Base-by-base conservation (phyloP, 1,284 basidiomycete species). In the Cryptococcus sp. region DNA sequence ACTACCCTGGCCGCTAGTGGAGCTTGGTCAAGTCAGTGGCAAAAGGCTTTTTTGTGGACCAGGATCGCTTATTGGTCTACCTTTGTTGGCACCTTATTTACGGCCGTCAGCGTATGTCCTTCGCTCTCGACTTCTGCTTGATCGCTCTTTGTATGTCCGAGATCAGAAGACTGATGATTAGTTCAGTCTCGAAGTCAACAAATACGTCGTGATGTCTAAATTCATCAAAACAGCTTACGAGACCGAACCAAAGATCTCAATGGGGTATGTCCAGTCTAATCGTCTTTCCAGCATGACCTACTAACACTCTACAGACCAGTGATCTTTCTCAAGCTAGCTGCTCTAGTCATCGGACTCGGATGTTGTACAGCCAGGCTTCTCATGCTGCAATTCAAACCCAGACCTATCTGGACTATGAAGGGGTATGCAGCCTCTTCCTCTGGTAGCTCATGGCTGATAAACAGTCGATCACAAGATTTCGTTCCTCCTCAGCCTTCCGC, bases 1-100 rank as follows among this genome's bases (percentile, higher is more conserved):
- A 66, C 61, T 57, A 56, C 66, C 0, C 49, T 67, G 0, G 60
- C 63, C 7, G 59, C 64, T 5, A 55, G 63, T 14, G 66, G 66
- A 18, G 48, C 52, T 14, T 69, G 60, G 57, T 42, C 57, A 7
- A 28, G 51, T 2, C 59, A 59, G 40, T 49, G 49, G 25, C 31
- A 36, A 5, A 32, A 54, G 2, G 63, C 60, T 1, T 64, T 56
- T 46, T 44, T 55, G 13, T 61, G 61, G 59, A 67, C 67, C 10
- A 51, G 57, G 11, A 58, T 46, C 50, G 53, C 58, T 11, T 66
- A 56, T 44, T 28, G 46, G 47, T 46, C 42, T 2, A 56, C 55
- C 14, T 48, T 57, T 10, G 52, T 42, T 34, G 55, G 53, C 19
- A 41, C 49, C 3, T 19, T 67, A 19, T 57, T 63, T 16, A 48